Base-by-base conservation (phyloP, 2,329 filamentous ascomycete genomes). In the Fusarium scirpi region DNA sequence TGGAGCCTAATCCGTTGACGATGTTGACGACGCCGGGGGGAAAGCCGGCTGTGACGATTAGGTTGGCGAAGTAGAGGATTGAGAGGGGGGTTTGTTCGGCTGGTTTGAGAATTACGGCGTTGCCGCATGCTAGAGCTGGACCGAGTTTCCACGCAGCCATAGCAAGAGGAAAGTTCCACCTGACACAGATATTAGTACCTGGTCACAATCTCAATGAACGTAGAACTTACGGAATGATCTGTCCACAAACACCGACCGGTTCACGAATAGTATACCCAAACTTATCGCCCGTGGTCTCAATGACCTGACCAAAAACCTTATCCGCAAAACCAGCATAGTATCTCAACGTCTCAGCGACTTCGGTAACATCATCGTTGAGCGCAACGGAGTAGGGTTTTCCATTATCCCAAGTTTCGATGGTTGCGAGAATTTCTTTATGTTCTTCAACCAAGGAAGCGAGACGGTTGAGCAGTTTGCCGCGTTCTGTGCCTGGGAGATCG, bases 291-390 rank as follows among this genome's bases (percentile, higher is more conserved):
- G 85, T 88, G 0, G 90, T 92, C 61, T 91, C 89, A 70, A 94
- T 93, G 13, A 91, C 92, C 76, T 92, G 89, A 13, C 92, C 92
- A 69, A 91, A 89, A 49, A 93, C 89, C 82, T 94, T 94, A 80
- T 94, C 92, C 24, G 92, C 91, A 80, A 88, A 94, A 32, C 92
- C 92, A 45, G 88, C 91, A 76, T 94, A 95, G 80, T 95, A 94
- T 70, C 90, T 89, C 44, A 90, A 81, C 16, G 89, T 80, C 58
- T 73, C 74, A 7, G 80, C 73, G 15, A 81, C 80, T 65, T 83
- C 80, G 2, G 78, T 82, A 8, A 94, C 70, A 75, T 94, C 92
- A 54, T 91, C 91, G 44, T 84, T 85, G n/a, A 90, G 76, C 0
- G 92, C 84, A 15, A 90, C 89, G 3, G 80, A 79, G 78, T 92